Evolutionary conservation across 2,329 filamentous ascomycete genomes (phyloP).

Genomic region (Colletotrichum theobromicola): DNA sequence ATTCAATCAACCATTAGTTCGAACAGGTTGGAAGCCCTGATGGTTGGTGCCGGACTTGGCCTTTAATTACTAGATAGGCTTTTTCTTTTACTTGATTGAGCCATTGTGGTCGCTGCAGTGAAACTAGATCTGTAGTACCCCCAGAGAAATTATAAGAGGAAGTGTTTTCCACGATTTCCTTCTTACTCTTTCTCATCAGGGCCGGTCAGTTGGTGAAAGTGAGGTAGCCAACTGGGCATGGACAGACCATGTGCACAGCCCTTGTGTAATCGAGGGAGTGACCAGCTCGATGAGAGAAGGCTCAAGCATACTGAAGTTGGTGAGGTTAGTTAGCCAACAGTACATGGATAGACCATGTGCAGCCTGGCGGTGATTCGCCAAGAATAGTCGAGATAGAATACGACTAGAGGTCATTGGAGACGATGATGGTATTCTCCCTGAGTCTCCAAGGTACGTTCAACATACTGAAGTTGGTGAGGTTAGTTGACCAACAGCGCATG

Average conservation of each 20-base stretch:
- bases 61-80: not conserved
- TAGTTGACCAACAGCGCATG: not conserved
- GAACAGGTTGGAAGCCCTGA: not conserved
- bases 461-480: not conserved
- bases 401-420: not conserved
- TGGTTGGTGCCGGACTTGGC: not conserved
- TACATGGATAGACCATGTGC: not conserved
- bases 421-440: not conserved
- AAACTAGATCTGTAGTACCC: not conserved
- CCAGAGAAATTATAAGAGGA: not conserved
- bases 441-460: not conserved
- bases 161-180: fast-evolving
- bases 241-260: not conserved
- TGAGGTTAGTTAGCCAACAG: not conserved
- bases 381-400: not conserved
- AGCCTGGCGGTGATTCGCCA: not conserved
- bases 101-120: not conserved
- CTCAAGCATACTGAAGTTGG: not conserved
- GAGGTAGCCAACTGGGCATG: not conserved
- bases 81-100: not conserved
- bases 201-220: not conserved
- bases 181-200: not conserved
- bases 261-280: not conserved
- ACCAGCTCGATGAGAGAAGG: not conserved
- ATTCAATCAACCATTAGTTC: not conserved